phyloP scores from a whole-genome alignment of 306 rosid genomes.

The Spatholobus suberectus region DNA sequence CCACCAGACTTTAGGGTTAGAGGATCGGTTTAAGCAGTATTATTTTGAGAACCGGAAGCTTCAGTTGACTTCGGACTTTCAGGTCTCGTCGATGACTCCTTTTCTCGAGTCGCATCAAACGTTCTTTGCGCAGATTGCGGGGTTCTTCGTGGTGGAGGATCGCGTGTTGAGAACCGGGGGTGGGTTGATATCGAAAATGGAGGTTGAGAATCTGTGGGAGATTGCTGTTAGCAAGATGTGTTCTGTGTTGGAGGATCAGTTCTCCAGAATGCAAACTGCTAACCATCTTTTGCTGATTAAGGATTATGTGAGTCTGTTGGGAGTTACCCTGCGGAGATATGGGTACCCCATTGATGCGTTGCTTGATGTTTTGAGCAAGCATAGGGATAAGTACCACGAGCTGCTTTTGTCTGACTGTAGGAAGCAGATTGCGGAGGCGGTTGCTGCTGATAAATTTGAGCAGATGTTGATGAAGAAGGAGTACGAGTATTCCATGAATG shows the following conservation, averaged over 20 bases:
- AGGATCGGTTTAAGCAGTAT: conserved; percentile 88
- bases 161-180: conserved; percentile 93
- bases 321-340: conserved; percentile 87
- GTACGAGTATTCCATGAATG: conserved; percentile 97
- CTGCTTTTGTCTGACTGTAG: conserved; percentile 87
- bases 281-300: conserved; percentile 91
- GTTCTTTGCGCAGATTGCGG: conserved; percentile 95
- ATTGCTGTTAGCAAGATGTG: conserved; percentile 99
- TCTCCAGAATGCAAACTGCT: conserved; percentile 98
- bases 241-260: conserved; percentile 97
- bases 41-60: conserved; percentile 95
- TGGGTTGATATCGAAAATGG: conserved; percentile 83
- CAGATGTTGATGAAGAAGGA: conserved; percentile 99
- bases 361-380: conserved; percentile 98
- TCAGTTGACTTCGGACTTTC: conserved; percentile 94
- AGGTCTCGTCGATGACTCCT: conserved; percentile 99
- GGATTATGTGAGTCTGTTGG: conserved; percentile 94
- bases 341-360: conserved; percentile 91
- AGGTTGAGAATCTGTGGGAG: conserved; percentile 98
- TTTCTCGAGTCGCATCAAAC: conserved; percentile 99
- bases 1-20: conserved; percentile 91
- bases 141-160: conserved; percentile 96
- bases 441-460: conserved; percentile 89
- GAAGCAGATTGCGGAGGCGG: conserved; percentile 87
- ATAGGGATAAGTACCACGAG: conserved; percentile 98